Conservation (phyloP, 306 rosid genomes). For the Sphenostylis stenocarpa region DNA sequence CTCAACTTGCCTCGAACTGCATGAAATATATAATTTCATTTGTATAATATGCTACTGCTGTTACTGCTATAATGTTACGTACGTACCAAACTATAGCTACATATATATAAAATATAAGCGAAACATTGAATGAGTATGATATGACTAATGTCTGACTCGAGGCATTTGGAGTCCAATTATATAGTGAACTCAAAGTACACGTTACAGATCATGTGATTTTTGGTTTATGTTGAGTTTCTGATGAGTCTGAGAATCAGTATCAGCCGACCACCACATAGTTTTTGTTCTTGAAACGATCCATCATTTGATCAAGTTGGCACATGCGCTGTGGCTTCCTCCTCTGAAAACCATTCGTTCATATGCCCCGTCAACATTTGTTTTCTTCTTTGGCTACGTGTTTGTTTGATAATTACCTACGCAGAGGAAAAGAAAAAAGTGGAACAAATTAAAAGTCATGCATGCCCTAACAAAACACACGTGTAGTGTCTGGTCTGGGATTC, state of each 20-base stretch:
- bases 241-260: conserved; percentile 28
- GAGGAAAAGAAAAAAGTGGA: not conserved
- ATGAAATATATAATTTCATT: conserved; percentile 11
- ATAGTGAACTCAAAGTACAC: conserved; percentile 25
- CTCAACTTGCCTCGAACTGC: conserved; percentile 22
- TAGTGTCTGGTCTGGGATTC: conserved; percentile 45
- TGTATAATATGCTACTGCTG: not conserved
- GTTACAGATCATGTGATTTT: conserved; percentile 38
- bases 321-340: conserved; percentile 15
- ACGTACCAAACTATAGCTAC: conserved; percentile 6
- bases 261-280: conserved; percentile 30
- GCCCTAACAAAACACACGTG: conserved; percentile 40
- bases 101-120: not conserved
- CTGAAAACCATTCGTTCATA: conserved; percentile 25
- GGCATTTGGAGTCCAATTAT: conserved; percentile 19
- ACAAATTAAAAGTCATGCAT: conserved; percentile 12
- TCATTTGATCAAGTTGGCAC: conserved; percentile 27
- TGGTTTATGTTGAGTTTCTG: not conserved
- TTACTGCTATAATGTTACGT: not conserved
- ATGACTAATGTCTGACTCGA: not conserved
- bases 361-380: conserved; percentile 20
- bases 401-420: not conserved
- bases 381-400: conserved; percentile 30
- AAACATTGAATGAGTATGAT: conserved; percentile 27
- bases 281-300: conserved; percentile 22